Conservation (phyloP, 2,329 filamentous ascomycete genomes). For the Fusarium dlaminii region DNA sequence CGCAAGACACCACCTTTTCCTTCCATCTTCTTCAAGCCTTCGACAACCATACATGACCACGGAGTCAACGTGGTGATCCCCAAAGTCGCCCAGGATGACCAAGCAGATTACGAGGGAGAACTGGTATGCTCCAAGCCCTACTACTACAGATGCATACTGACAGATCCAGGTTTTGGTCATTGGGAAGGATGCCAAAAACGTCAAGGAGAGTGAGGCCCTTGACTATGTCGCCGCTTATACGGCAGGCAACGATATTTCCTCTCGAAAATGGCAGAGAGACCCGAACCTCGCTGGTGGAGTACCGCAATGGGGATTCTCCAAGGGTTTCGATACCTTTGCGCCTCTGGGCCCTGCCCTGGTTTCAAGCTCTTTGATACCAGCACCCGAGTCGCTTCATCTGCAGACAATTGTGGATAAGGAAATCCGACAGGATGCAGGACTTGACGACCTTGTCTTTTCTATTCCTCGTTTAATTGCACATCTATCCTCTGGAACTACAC, state of each 20-base stretch:
- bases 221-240: constrained; percentile 64
- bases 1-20: constrained; percentile 60
- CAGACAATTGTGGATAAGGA: constrained; percentile 59
- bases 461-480: constrained; percentile 50
- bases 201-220: constrained; percentile 54
- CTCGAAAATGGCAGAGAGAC: constrained; percentile 62
- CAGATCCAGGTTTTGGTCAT: constrained; percentile 49
- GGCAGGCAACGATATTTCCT: constrained; percentile 64
- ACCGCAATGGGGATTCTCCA: constrained; percentile 66
- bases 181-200: constrained; percentile 59
- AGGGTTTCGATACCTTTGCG: constrained; percentile 66
- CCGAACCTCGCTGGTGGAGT: constrained; percentile 59
- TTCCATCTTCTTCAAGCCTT: constrained; percentile 60
- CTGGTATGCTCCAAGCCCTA: constrained; percentile 24
- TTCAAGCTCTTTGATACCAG: constrained; percentile 50
- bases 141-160: rapidly evolving
- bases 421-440: constrained; percentile 53
- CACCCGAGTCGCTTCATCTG: constrained; percentile 55
- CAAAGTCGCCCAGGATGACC: constrained; percentile 54
- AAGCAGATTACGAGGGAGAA: constrained; percentile 61
- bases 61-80: constrained; percentile 55
- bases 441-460: constrained; percentile 57
- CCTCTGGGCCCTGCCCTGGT: constrained; percentile 62
- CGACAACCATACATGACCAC: constrained; percentile 50
- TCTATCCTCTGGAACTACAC: constrained; percentile 53